Evolutionary conservation across 2,329 filamentous ascomycete species (phyloP), one percentile per base, ranked within the genome.

Genomic region (Trichothecium sympodiale): DNA sequence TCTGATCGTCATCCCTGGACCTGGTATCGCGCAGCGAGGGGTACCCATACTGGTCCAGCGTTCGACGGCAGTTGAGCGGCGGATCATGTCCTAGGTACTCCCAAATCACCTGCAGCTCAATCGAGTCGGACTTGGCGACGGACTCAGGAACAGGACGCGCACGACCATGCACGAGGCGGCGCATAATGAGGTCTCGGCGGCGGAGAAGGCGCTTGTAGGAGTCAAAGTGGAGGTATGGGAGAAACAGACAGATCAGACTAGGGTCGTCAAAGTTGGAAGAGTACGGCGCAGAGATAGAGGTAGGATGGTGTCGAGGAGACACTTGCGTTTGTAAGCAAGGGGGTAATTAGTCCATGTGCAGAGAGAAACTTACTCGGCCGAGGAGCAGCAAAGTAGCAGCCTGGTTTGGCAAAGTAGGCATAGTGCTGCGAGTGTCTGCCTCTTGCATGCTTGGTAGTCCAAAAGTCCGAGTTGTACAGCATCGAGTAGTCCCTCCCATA

Each of bases 141-240:
- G 65, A 60, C 20, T 61, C 55, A 0, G 74, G 74, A 0, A 78
- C 67, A 0, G 76, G 76, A 2, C 67, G 61, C 0, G 70, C 63
- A 20, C 74, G 59, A 3, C 72, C 72, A 37, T 77, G 71, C 1
- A 52, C 51, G 17, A 74, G 50, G 5, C 76, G 62, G 14, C 67
- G 56, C 13, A 62, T 52, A 18, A 80, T 69, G 3, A 78, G 55
- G 25, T 69, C 65, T 0, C 74, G 69, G 1, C 76, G 66, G 27
- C 64, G 61, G 8, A 78, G 58, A 2, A 80, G 57, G 32, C 68
- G 67, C 38, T 65, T 61, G 47, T 80, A 80, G 0, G 71, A 76
- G 44, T 80, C 76, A 48, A 76, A 80, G 41, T 80, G 74, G 0
- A 80, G 64, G 44, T 79, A 77, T 0, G 73, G 73, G 1, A 77